Base-by-base conservation (phyloP, 2,329 filamentous ascomycete genomes). In the Pseudophaeomoniella oleicola region DNA sequence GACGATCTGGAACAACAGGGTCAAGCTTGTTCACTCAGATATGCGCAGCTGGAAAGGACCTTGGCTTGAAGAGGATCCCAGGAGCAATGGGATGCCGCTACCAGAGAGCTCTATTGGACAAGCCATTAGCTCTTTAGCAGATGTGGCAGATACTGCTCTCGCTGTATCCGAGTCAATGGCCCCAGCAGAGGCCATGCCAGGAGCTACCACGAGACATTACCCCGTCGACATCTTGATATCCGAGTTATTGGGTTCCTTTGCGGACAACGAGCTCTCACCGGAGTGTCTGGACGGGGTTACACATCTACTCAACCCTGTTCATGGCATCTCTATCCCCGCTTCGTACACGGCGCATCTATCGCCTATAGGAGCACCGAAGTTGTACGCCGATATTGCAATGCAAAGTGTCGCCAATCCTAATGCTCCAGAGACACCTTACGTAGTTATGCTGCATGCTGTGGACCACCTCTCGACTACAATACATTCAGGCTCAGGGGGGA, bases 31-130 rank as follows among this genome's bases (percentile, higher is more conserved):
- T 45, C 92, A 94, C 61, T 93, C 86, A 1, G 90, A 98, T 55
- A 98, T 98, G 90, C 78, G 90, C 34, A 80, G 80, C 41, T 98
- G 92, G 92, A 81, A 82, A 50, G 92, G 92, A 0, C 88, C 88
- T 2, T 22, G 41, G 16, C 47, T 45, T 14, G 18, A 44, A 15
- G 30, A 19, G 9, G 41, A 34, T 15, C n/a, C 6, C 22, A 6
- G 22, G n/a, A 27, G n/a, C 22, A 27, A 27, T 9, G 22, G 22
- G 3, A n/a, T 16, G n/a, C 33, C 14, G n/a, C 18, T 16, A 17
- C 27, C 18, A 33, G 11, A 13, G n/a, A 30, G n/a, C 22, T 32
- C 27, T 11, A 35, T 15, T 9, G 35, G 18, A 11, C 27, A 30
- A 33, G 19, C 19, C n/a, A n/a, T 13, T n/a, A 34, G 14, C 36